Evolutionary conservation across 371 early-diverging fungal species (phyloP).

Genomic region (Coemansia sp.): DNA sequence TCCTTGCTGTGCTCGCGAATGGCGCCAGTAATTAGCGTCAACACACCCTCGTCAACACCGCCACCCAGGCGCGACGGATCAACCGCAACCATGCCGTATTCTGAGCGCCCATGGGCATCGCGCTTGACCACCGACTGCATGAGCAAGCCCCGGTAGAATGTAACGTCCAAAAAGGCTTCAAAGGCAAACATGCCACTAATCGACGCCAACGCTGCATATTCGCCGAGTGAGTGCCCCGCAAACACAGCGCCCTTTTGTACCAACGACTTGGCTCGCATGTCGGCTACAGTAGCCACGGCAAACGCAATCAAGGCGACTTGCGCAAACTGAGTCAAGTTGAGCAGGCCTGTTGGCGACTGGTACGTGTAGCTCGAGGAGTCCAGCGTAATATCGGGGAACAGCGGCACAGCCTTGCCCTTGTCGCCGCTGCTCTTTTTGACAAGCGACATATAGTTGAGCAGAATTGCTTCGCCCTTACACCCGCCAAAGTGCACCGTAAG

Average conservation of each 20-base stretch:
- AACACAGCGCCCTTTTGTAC: slow-evolving; percentile 82
- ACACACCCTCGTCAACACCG: slow-evolving; percentile 73
- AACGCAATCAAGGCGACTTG: slow-evolving; percentile 89
- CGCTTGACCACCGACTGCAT: slow-evolving; percentile 94
- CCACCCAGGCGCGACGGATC: slow-evolving; percentile 87
- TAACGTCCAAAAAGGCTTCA: slow-evolving; percentile 83
- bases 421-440: too few relatives aligned
- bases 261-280: slow-evolving; percentile 85
- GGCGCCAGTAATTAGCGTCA: slow-evolving; percentile 75
- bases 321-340: slow-evolving; percentile 95
- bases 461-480: slow-evolving; percentile 80
- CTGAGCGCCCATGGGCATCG: slow-evolving; percentile 75
- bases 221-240: slow-evolving; percentile 96
- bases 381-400: slow-evolving; percentile 86
- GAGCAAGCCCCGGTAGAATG: slow-evolving; percentile 95
- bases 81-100: slow-evolving; percentile 95
- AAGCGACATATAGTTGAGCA: slow-evolving; percentile 64
- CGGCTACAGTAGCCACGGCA: slow-evolving; percentile 90
- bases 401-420: too few relatives aligned
- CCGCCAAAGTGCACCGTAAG: slow-evolving; percentile 87
- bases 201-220: slow-evolving; percentile 87
- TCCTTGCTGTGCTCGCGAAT: slow-evolving; percentile 65
- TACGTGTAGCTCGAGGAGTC: slow-evolving; percentile 83
- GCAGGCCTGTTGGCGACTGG: slow-evolving; percentile 81
- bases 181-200: slow-evolving; percentile 83